phyloP scores from a whole-genome alignment of 2,329 filamentous ascomycete species.

The Dothideomycetes sp. region DNA sequence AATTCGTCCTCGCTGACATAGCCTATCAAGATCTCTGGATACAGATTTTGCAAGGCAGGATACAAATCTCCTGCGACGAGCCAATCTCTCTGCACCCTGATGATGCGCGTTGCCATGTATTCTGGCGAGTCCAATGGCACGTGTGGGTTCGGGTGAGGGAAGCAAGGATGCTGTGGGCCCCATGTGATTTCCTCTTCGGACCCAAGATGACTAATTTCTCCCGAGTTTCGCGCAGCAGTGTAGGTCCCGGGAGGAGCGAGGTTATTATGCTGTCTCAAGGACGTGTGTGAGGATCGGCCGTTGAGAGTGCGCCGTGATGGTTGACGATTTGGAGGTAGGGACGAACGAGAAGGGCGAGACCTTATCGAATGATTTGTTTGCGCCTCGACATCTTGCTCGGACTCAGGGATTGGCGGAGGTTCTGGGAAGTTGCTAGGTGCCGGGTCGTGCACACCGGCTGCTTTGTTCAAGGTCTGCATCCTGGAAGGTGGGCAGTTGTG shows the following conservation, averaged over 20 bases:
- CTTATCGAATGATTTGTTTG: conserved; percentile 10
- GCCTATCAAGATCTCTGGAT: conserved; percentile 89
- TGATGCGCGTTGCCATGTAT: conserved; percentile 71
- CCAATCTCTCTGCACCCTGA: conserved; percentile 83
- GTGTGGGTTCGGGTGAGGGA: conserved; percentile 85
- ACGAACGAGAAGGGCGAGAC: conserved; percentile 18
- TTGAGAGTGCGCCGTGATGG: conserved; percentile 15
- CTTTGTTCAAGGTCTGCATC: conserved; percentile 23
- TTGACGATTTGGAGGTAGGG: conserved; percentile 12
- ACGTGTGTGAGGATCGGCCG: conserved; percentile 18
- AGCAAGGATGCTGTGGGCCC: conserved; percentile 91
- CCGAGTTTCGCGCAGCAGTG: conserved; percentile 6
- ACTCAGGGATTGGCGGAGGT: conserved; percentile 15
- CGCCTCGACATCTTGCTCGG: conserved; percentile 10
- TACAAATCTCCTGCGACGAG: conserved; percentile 80
- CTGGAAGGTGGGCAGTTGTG: no score
- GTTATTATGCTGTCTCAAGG: conserved; percentile 10
- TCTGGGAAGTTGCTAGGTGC: conserved; percentile 12
- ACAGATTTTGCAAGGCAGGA: conserved; percentile 87
- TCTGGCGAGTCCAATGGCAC: conserved; percentile 67
- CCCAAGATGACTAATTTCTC: neutral
- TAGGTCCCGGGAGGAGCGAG: conserved; percentile 2
- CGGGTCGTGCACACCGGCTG: conserved; percentile 21
- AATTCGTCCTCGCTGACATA: conserved; percentile 80
- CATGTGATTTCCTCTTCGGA: conserved; percentile 63